Evolutionary conservation across 164 flowering plant genomes (phyloP).

Genomic region (Aristolochia contorta): DNA sequence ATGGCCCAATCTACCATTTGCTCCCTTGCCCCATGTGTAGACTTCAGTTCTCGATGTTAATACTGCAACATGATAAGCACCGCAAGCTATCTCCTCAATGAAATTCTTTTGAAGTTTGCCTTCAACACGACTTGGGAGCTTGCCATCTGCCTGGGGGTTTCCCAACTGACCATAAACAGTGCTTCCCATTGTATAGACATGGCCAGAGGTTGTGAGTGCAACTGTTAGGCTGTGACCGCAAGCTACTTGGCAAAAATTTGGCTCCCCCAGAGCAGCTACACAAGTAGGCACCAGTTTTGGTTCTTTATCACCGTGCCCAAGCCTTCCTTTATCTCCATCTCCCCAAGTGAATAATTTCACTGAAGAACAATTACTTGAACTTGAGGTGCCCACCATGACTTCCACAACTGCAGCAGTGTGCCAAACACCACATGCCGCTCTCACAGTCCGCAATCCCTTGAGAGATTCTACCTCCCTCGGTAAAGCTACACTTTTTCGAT

Average conservation of each 20-base stretch:
- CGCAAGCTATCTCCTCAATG: slow-evolving; percentile 96
- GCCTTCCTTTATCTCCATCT: slow-evolving; percentile 94
- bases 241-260: slow-evolving; percentile 88
- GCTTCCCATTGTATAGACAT: slow-evolving; percentile 94
- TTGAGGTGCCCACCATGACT: slow-evolving; percentile 91
- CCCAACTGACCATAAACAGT: slow-evolving; percentile 96
- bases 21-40: slow-evolving; percentile 98
- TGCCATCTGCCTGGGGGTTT: slow-evolving; percentile 90
- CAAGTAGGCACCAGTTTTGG: slow-evolving; percentile 90
- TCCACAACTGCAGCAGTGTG: slow-evolving; percentile 99
- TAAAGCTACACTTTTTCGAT: slow-evolving; percentile 60
- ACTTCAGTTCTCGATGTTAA: slow-evolving; percentile 96
- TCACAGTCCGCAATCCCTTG: slow-evolving; percentile 87
- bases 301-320: slow-evolving; percentile 95
- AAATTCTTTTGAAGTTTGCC: slow-evolving; percentile 75
- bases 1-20: slow-evolving; percentile 93
- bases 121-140: slow-evolving; percentile 82
- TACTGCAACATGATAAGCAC: slow-evolving; percentile 93
- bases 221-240: slow-evolving; percentile 97
- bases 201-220: slow-evolving; percentile 88
- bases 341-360: slow-evolving; percentile 99
- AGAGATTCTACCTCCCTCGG: slow-evolving; percentile 98
- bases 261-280: slow-evolving; percentile 94
- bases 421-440: slow-evolving; percentile 99
- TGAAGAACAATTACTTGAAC: slow-evolving; percentile 91